These are phyloP conservation scores for Tetrapisispora pingtungensis DNA, from an alignment of 805 yeast genomes.

Conservation along the genomic window DNA sequence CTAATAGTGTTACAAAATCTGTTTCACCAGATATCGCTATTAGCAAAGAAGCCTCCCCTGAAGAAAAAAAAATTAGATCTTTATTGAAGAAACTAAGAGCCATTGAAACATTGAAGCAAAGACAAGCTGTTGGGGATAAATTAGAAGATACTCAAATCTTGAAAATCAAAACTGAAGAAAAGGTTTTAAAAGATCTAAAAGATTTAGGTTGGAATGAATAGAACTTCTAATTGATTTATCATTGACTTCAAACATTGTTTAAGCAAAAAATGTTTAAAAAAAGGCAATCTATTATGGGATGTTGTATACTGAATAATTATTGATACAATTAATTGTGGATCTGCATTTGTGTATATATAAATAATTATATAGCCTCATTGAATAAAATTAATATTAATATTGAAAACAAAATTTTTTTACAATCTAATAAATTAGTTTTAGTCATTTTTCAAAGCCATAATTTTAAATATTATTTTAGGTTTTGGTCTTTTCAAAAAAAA, in stretches of 20 bases:
- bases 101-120: conserved; percentile 80
- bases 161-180: conserved; percentile 79
- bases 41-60: conserved; percentile 41
- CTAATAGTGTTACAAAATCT: conserved; percentile 4
- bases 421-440: too few species aligned
- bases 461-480: too few species aligned
- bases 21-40: background rate
- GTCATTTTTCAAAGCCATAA: too few species aligned
- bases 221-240: too few species aligned
- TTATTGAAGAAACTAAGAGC: conserved; percentile 89
- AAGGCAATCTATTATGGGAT: background rate
- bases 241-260: background rate
- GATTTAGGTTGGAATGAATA: conserved; percentile 62
- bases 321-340: background rate
- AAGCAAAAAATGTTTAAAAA: background rate
- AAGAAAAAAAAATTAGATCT: conserved; percentile 87
- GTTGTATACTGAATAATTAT: background rate
- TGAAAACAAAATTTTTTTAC: too few species aligned
- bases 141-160: conserved; percentile 88
- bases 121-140: conserved; percentile 72
- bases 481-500: too few species aligned
- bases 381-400: too few species aligned
- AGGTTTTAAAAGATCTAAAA: conserved; percentile 64
- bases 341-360: conserved; percentile 1
- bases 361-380: background rate